These are phyloP conservation scores for Leishmania braziliensis DNA, from an alignment of 208 protist species.

Conservation along the genomic window DNA sequence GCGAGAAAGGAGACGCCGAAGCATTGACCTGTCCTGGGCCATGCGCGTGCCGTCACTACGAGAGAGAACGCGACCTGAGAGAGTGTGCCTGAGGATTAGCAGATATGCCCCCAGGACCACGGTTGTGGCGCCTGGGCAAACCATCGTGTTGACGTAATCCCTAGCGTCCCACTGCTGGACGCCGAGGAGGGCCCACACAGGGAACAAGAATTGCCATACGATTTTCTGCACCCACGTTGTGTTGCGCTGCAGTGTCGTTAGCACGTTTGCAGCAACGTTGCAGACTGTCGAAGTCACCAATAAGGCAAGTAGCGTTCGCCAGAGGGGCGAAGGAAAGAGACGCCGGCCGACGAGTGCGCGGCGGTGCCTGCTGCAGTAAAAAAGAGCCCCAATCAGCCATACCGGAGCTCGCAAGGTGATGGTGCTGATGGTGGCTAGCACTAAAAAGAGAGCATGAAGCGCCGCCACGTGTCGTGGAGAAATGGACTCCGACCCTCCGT, in stretches of 20 bases:
- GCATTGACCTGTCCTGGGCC: neutral
- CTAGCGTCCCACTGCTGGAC: constrained; percentile 17
- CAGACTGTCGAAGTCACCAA: constrained; percentile 5
- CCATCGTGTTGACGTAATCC: constrained; percentile 18
- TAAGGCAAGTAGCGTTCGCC: neutral
- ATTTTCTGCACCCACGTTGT: neutral
- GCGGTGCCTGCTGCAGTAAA: constrained; percentile 17
- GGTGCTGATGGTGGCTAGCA: constrained; percentile 3
- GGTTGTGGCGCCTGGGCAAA: neutral
- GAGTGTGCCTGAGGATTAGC: constrained; percentile 3
- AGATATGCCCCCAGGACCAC: constrained; percentile 3
- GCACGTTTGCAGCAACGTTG: constrained; percentile 15
- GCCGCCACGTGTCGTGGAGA: constrained; percentile 10
- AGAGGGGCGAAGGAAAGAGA: constrained; percentile 14
- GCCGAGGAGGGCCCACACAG: constrained; percentile 24
- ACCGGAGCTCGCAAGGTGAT: constrained; percentile 17
- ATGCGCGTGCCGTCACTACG: neutral
- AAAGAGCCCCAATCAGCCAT: constrained; percentile 17
- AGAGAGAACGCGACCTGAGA: neutral
- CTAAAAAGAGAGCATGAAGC: constrained; percentile 15
- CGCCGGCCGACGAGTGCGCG: constrained; percentile 6
- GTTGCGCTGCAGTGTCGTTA: neutral
- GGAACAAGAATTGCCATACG: constrained; percentile 5
- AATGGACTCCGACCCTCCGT: neutral
- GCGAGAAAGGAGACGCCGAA: neutral